These are phyloP conservation scores for Phoma sp. DNA, from an alignment of 2,329 filamentous ascomycete genomes.

Conservation along the genomic window DNA sequence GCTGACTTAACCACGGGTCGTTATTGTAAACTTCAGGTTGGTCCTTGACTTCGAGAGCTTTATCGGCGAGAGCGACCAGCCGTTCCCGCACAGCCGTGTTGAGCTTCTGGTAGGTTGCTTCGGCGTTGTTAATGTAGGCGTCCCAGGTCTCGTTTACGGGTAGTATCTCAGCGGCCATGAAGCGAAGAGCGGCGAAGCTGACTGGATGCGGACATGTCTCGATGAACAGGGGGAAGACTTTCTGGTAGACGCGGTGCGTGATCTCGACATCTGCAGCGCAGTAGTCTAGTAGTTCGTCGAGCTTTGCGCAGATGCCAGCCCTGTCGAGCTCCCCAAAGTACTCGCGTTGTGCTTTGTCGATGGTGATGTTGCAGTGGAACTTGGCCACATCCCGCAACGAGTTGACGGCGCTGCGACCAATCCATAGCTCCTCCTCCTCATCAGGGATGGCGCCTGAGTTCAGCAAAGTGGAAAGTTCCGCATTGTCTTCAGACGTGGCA, in stretches of 20 bases:
- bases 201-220: slow-evolving; percentile 94
- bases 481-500: slow-evolving; percentile 71
- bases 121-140: slow-evolving; percentile 80
- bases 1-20: slow-evolving; percentile 90
- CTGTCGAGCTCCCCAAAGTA: slow-evolving; percentile 85
- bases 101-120: slow-evolving; percentile 80
- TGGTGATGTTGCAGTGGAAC: slow-evolving; percentile 89
- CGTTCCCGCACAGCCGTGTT: slow-evolving; percentile 79
- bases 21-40: slow-evolving; percentile 71
- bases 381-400: slow-evolving; percentile 94
- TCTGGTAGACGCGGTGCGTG: slow-evolving; percentile 92
- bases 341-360: slow-evolving; percentile 88
- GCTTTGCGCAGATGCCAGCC: slow-evolving; percentile 69
- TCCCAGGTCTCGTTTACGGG: slow-evolving; percentile 91
- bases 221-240: slow-evolving; percentile 89
- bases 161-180: slow-evolving; percentile 91
- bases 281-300: slow-evolving; percentile 88
- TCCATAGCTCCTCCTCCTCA: slow-evolving; percentile 95
- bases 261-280: slow-evolving; percentile 93
- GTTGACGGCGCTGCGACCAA: slow-evolving; percentile 92
- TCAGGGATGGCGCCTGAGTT: slow-evolving; percentile 71
- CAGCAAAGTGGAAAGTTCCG: slow-evolving; percentile 74
- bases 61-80: slow-evolving; percentile 74
- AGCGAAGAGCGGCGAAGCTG: slow-evolving; percentile 91
- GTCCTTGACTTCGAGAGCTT: slow-evolving; percentile 76